A percentile compares a stretch with the other conserved stretches of the same genome.
phyloP scores from a whole-genome alignment of 495 filamentous ascomycete genomes.

The Talaromyces liani region DNA sequence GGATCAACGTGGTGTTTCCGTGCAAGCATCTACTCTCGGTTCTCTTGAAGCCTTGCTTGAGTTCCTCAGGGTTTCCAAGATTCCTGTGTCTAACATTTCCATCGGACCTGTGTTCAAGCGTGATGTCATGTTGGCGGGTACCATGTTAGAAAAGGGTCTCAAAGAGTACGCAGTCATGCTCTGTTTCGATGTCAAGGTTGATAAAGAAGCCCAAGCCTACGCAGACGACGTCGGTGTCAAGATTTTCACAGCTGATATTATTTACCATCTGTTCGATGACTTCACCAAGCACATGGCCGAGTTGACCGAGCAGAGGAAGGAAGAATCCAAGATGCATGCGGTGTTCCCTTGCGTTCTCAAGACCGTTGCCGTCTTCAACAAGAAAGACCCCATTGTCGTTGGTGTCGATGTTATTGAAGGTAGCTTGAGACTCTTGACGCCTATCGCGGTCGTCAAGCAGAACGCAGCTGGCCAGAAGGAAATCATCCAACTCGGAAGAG shows the following conservation, averaged over 20 bases:
- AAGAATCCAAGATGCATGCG: slow-evolving; percentile 87
- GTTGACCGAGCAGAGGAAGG: slow-evolving; percentile 83
- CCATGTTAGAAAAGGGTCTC: slow-evolving; percentile 86
- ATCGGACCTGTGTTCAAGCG: slow-evolving; percentile 98
- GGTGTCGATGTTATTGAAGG: slow-evolving; percentile 95
- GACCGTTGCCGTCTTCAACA: slow-evolving; percentile 95
- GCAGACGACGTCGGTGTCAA: slow-evolving; percentile 94
- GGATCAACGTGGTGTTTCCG: slow-evolving; percentile 86
- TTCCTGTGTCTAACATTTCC: slow-evolving; percentile 93
- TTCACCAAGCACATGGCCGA: slow-evolving; percentile 92
- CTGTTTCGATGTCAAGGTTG: slow-evolving; percentile 98
- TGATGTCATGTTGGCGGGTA: slow-evolving; percentile 92
- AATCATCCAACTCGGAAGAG: slow-evolving; percentile 78
- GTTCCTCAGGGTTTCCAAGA: slow-evolving; percentile 90
- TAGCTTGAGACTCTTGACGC: slow-evolving; percentile 74
- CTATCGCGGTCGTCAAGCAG: slow-evolving; percentile 74
- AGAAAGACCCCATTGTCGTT: slow-evolving; percentile 91
- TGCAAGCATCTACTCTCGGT: slow-evolving; percentile 95
- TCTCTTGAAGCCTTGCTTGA: slow-evolving; percentile 95
- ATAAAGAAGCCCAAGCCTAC: slow-evolving; percentile 88
- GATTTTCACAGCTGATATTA: slow-evolving; percentile 98
- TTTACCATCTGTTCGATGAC: slow-evolving; percentile 95
- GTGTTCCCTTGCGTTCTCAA: slow-evolving; percentile 93
- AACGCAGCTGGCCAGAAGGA: slow-evolving; percentile 79
- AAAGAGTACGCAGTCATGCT: slow-evolving; percentile 98